Base-by-base conservation (phyloP, 2,329 filamentous ascomycete genomes). In the Colletotrichum sp. region DNA sequence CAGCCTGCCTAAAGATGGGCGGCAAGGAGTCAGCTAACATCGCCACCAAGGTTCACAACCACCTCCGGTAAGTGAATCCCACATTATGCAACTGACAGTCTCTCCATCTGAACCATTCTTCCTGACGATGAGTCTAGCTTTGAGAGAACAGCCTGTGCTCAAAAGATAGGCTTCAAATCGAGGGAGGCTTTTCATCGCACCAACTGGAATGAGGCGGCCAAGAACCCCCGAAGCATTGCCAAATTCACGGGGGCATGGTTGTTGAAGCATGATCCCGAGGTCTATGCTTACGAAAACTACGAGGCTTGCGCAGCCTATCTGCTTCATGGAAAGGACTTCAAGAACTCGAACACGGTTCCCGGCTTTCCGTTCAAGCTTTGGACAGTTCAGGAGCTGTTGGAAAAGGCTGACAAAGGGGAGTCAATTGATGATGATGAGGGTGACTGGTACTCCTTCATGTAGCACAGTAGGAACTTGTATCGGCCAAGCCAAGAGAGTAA, bases 1-100 rank as follows among this genome's bases (percentile, higher is more conserved):
- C 84, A 3, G 77, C 82, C 3, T 84, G 59, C 28, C 59, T 61
- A 26, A 61, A 14, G 18, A 61, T 61, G 28, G 59, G 59, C 26
- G 59, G 18, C 18, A 61, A 61, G 18, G 10, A 21, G 8, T 30
- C 26, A n/a, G 28, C 28, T 30, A 18, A 18, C 10, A 30, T 61
- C 59, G 59, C 59, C 24, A 61, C 59, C 5, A 30, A 32, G 59
- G 28, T 61, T 32, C 59, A 61, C 28, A 61, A 61, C 18, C 24
- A 61, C 21, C 59, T 61, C 28, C 24, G 28, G 59, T 61, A 1
- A 30, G 28, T 61, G 3, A 7, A 21, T 61, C 18, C 18, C 28
- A 13, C 59, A 61, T 28, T 8, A 18, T 26, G 4, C 24, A 0
- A 16, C 5, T 59, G 55, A 28, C 24, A 59, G 24, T 21, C 55